Conservation (phyloP, 176 grass and related monocot genomes). For the Aegilops tauschii region DNA sequence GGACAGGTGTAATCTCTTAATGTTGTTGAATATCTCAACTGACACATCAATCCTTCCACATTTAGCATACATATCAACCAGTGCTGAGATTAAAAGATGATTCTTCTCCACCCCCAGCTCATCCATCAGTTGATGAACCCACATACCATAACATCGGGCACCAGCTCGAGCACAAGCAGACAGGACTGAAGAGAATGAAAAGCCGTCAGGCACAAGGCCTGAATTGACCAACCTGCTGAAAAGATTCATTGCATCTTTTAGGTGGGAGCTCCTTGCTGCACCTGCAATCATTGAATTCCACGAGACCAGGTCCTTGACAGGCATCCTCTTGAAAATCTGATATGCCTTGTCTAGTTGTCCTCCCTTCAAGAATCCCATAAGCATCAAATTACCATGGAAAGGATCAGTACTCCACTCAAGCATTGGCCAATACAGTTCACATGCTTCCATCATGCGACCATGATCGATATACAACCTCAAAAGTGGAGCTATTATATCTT, state of each 20-base stretch:
- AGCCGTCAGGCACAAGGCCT: conserved; percentile 54
- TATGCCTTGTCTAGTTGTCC: conserved; percentile 52
- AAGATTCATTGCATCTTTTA: conserved; percentile 55
- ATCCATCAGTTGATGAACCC: conserved; percentile 56
- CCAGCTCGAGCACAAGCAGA: conserved; percentile 62
- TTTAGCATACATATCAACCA: conserved; percentile 76
- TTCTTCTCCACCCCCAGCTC: conserved; percentile 51
- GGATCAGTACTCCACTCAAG: conserved; percentile 35
- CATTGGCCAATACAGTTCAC: conserved; percentile 35
- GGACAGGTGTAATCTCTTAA: conserved; percentile 39
- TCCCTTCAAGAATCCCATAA: conserved; percentile 45
- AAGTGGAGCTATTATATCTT: conserved; percentile 27
- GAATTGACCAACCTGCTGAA: conserved; percentile 53
- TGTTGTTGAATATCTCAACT: conserved; percentile 43
- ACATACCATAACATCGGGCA: conserved; percentile 48
- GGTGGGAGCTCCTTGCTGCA: conserved; percentile 30
- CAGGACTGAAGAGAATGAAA: conserved; percentile 63
- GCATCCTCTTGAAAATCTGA: conserved; percentile 69
- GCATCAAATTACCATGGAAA: conserved; percentile 62
- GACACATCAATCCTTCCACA: conserved; percentile 62
- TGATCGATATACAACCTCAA: conserved; percentile 59
- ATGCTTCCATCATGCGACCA: conserved; percentile 43
- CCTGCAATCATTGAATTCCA: conserved; percentile 81
- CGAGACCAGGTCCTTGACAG: conserved; percentile 60
- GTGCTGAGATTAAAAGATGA: conserved; percentile 54